Base-by-base conservation (phyloP, 2,329 filamentous ascomycete species). In the Scytalidium sp. region DNA sequence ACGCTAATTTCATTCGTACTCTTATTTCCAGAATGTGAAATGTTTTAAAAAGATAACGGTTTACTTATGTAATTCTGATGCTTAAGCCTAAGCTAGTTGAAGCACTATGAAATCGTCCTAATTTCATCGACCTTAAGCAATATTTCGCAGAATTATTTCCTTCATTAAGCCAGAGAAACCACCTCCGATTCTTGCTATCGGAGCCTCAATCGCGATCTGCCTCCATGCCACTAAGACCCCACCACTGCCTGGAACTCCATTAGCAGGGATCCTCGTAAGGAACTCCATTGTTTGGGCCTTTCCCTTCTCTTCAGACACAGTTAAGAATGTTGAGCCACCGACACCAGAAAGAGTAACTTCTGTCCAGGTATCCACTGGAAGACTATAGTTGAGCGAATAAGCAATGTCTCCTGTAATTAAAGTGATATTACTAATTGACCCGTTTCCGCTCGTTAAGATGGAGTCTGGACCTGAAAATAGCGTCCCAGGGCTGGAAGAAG, bases 401-500 rank as follows among this genome's bases (percentile, higher is more conserved):
- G 67, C 58, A 22, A 69, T 66, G 0, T 69, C 70, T 9, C 63
- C 64, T 4, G 66, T 65, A 42, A 71, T 59, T 9, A 74, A 56
- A 20, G 67, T 72, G 1, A 72, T 52, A 27, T 70, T 69, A 19
- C 52, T 50, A n/a, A 64, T 59, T 0, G 54, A 54, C n/a, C 64
- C 66, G 45, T 67, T 66, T 1, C 65, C 60, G 46, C 61, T 55
- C 11, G 62, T 56, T 9, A 77, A 70, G 3, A 61, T 62, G 3
- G 72, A 79, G 57, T 73, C 76, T 2, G 53, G 57, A 17, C 72
- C 75, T 1, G 64, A 60, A 15, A 77, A 63, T 17, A 76, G 60
- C 2, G 65, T 70, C 0, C 69, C 70, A 29, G 71, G 70, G 2
- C 57, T 63, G 2, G 56, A 50, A 11, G 63, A 60, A 0, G 56